Evolutionary conservation across 148 eudicot species (phyloP).

Genomic region (Limonium bicolor): DNA sequence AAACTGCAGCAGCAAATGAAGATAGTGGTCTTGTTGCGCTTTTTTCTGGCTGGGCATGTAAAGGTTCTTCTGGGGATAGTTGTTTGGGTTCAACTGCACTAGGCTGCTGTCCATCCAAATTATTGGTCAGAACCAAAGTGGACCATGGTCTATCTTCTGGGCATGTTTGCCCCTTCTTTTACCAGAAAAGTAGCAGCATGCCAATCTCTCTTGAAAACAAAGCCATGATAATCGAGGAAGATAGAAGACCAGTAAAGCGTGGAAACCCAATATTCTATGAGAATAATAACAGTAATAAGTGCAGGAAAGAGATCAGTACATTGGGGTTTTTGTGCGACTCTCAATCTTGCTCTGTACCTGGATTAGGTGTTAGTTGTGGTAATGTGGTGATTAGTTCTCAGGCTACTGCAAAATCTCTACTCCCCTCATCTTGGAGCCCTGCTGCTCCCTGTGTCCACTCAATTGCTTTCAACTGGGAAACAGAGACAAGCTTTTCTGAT

Average conservation of each 20-base stretch:
- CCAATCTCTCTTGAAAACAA: constrained; percentile 12
- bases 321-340: constrained; percentile 24
- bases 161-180: constrained; percentile 16
- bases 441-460: constrained; percentile 73
- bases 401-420: constrained; percentile 58
- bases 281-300: constrained; percentile 13
- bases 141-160: constrained; percentile 17
- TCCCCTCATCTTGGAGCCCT: constrained; percentile 58
- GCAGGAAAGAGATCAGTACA: constrained; percentile 11
- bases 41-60: no score
- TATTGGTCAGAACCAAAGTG: constrained; percentile 18
- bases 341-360: constrained; percentile 82
- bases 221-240: constrained; percentile 4
- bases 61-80: constrained; percentile 25
- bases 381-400: constrained; percentile 31
- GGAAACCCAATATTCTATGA: constrained; percentile 14
- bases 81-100: constrained; percentile 52
- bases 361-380: constrained; percentile 56
- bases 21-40: constrained; percentile 70
- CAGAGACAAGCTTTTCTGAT: constrained; percentile 35
- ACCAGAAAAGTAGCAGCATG: constrained; percentile 21
- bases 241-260: constrained; percentile 24
- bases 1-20: constrained; percentile 61
- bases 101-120: constrained; percentile 52
- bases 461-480: constrained; percentile 82